These are phyloP conservation scores for Ajuga reptans DNA, from an alignment of 305 asterid species.

Conservation along the genomic window DNA sequence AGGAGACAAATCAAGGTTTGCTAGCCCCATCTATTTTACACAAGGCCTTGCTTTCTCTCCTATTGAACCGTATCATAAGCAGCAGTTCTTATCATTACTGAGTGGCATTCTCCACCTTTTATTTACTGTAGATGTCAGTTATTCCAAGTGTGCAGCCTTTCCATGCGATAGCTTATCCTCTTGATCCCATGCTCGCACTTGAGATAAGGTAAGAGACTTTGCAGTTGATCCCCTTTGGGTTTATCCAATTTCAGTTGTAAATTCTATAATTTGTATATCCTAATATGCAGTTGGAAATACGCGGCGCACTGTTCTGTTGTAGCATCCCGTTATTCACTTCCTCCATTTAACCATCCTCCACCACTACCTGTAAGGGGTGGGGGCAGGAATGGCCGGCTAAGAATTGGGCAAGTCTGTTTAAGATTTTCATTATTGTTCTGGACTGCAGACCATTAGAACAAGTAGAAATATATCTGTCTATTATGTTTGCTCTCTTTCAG, in stretches of 20 bases:
- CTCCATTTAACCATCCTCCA: conserved; percentile 78
- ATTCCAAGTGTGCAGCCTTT: conserved; percentile 99
- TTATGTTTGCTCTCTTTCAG: conserved; percentile 32
- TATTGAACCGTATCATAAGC: not conserved
- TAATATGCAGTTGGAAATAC: conserved; percentile 65
- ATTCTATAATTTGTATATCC: conserved; percentile 2
- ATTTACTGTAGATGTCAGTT: conserved; percentile 55
- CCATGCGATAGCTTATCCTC: conserved; percentile 98
- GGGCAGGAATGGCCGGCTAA: conserved; percentile 57
- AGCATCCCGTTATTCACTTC: conserved; percentile 82
- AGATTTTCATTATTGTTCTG: not conserved
- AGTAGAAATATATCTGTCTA: not conserved
- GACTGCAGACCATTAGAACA: not conserved
- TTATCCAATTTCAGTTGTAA: not conserved
- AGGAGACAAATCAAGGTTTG: conserved; percentile 86
- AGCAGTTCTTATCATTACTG: conserved; percentile 8
- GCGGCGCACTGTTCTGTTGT: conserved; percentile 89
- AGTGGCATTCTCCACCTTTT: conserved; percentile 11
- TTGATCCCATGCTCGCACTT: conserved; percentile 86
- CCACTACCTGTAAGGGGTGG: conserved; percentile 64
- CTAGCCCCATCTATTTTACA: conserved; percentile 4
- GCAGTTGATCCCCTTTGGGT: not conserved
- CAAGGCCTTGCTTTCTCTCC: not conserved
- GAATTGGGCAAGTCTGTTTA: conserved; percentile 61
- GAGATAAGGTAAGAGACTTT: conserved; percentile 65